Conservation (phyloP, 768 basidiomycete species). For the Hirschioporus abietinus region DNA sequence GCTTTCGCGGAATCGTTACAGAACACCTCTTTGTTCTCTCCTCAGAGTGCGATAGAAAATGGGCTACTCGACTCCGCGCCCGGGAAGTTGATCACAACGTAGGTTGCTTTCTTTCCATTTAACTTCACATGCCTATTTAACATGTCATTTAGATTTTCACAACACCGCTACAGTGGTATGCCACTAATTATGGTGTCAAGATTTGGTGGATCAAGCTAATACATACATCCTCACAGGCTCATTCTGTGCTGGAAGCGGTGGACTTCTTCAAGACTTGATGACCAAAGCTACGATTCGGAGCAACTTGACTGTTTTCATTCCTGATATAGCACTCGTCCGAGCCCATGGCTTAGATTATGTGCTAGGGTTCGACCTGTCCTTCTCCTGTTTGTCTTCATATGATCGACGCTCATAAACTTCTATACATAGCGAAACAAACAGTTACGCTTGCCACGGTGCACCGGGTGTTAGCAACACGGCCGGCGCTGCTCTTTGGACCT, state of each 20-base stretch:
- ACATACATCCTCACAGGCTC: constrained; percentile 25
- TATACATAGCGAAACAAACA: constrained; percentile 45
- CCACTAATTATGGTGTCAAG: not conserved
- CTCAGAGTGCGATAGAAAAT: constrained; percentile 48
- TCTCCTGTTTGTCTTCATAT: not conserved
- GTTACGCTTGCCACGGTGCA: constrained; percentile 42
- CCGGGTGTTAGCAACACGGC: constrained; percentile 62
- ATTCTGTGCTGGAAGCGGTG: constrained; percentile 51
- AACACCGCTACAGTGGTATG: constrained; percentile 40
- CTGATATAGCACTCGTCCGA: constrained; percentile 49
- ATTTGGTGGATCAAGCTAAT: not conserved
- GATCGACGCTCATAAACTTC: too few species aligned
- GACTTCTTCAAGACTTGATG: constrained; percentile 60
- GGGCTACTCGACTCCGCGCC: constrained; percentile 44
- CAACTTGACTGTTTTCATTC: constrained; percentile 46
- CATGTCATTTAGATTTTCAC: constrained; percentile 40
- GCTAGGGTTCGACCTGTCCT: constrained; percentile 28
- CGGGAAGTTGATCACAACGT: constrained; percentile 51
- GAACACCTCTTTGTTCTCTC: constrained; percentile 43
- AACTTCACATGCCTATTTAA: not conserved
- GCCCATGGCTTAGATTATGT: constrained; percentile 48
- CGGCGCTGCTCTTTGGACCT: constrained; percentile 64
- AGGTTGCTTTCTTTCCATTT: constrained; percentile 15
- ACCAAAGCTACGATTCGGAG: constrained; percentile 51
- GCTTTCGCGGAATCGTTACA: constrained; percentile 49